Base-by-base conservation (phyloP, 2,329 filamentous ascomycete genomes). In the Claviceps africana region DNA sequence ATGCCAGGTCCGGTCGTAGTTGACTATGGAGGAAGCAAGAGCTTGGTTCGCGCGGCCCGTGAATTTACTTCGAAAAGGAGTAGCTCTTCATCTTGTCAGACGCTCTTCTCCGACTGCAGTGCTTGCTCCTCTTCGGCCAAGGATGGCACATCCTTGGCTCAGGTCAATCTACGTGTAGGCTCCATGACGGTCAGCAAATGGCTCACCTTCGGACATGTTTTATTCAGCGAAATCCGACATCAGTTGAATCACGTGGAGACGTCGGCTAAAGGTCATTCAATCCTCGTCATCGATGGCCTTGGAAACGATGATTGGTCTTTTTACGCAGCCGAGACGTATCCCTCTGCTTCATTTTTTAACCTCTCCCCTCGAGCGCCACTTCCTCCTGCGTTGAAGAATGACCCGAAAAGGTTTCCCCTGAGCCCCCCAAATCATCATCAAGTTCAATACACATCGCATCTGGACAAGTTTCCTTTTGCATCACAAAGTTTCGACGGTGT, bases 181-280 rank as follows among this genome's bases (percentile, higher is more conserved):
- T 88, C 86, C 2, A 82, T 93, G 72, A 89, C 87, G 55, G 87
- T 89, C 25, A 89, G 85, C 73, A 90, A 90, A 62, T 93, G 86
- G 87, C 77, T 93, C 25, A 88, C 85, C 0, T 91, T 91, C 63
- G 87, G 87, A 1, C 83, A 88, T 58, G 85, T 91, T 0, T 72
- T 93, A 4, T 90, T 93, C 69, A 89, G 85, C 58, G 86, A 88
- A 11, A 81, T 85, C 5, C 79, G 87, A 28, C 83, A 87, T 46
- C 82, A 88, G 57, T 74, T 90, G 22, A 69, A 75, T 0, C 73
- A 68, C 62, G 67, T 60, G 5, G 61, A 63, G 21, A 56, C 61
- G 6, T 60, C 61, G 0, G 52, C 60, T 21, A 59, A 75, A 70
- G 78, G 69, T 51, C 83, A 72, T 53, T 82, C 79, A 0, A 80